Conservation (phyloP, 805 yeast genomes). For the Pichia scutulata region DNA sequence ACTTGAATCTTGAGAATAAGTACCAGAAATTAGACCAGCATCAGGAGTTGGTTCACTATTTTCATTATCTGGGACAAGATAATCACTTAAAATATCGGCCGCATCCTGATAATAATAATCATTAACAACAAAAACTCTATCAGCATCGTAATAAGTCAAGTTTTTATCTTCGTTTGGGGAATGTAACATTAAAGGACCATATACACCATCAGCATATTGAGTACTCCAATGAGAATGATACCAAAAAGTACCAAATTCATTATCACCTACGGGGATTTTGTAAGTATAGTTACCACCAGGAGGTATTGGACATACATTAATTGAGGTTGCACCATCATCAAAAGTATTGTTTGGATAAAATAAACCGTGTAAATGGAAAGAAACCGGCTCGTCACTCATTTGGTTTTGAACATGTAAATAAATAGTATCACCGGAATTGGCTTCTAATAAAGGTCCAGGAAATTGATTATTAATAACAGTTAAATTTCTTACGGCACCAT, state of each 20-base stretch:
- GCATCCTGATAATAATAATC: constrained; percentile 43
- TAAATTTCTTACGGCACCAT: constrained; percentile 12
- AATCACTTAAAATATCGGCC: constrained; percentile 9
- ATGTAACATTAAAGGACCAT: constrained; percentile 18
- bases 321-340: constrained; percentile 12
- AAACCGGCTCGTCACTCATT: constrained; percentile 12
- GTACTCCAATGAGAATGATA: constrained; percentile 21
- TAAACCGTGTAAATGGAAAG: constrained; percentile 21
- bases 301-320: constrained; percentile 18
- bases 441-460: constrained; percentile 20
- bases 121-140: constrained; percentile 33
- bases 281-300: constrained; percentile 14
- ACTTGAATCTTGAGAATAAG: constrained; percentile 13
- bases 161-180: constrained; percentile 12
- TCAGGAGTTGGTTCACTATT: constrained; percentile 21
- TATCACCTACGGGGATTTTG: constrained; percentile 12
- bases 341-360: constrained; percentile 15
- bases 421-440: constrained; percentile 17
- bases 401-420: constrained; percentile 14
- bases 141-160: constrained; percentile 39
- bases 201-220: constrained; percentile 21
- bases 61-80: constrained; percentile 16
- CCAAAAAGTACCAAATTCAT: constrained; percentile 20
- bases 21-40: constrained; percentile 20
- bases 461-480: constrained; percentile 17